Base-by-base conservation (phyloP, 2,329 filamentous ascomycete genomes). In the Colletotrichum karsti region DNA sequence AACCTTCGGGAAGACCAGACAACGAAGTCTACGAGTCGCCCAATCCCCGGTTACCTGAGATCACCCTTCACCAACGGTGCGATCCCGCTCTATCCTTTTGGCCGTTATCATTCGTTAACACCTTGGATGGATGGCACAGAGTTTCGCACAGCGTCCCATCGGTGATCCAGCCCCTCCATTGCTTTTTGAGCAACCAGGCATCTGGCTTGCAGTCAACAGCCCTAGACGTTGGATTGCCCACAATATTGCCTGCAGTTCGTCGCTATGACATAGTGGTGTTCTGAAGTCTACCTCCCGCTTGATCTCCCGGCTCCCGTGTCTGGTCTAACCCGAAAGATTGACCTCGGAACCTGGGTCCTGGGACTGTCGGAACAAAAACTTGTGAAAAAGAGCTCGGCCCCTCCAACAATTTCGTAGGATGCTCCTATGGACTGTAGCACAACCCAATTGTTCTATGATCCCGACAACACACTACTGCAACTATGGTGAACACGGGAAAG, bases 401-500 rank as follows among this genome's bases (percentile, higher is more conserved):
- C 54, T 59, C 56, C 10, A 24, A 20, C 15, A 18, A 2, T 24
- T 18, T 26, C 37, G 26, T 60, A 20, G 18, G 15, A 18, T 4
- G 13, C 33, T 18, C 13, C 10, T 53, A 9, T 7, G 26, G n/a
- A 15, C 18, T n/a, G n/a, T n/a, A 48, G 28, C 24, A 28, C 15
- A 12, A 6, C 18, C 30, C n/a, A n/a, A n/a, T n/a, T n/a, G n/a
- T n/a, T n/a, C 15, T 30, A n/a, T 30, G 9, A n/a, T 2, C 13
- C 33, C 37, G n/a, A 6, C 12, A 28, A 3, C 15, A 18, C 10
- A 30, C 26, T 26, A 24, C 18, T 15, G 18, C 37, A 50, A 64
- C 3, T 46, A 74, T 74, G 73, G 73, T 74, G 20, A 74, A 74
- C 62, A 74, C 73, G 6, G 72, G 72, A 46, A 73, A 74, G 48